Percentiles rank a stretch among this genome's conserved stretches.
phyloP scores from a whole-genome alignment of 805 yeast species.

The Wickerhamia fluorescens region DNA sequence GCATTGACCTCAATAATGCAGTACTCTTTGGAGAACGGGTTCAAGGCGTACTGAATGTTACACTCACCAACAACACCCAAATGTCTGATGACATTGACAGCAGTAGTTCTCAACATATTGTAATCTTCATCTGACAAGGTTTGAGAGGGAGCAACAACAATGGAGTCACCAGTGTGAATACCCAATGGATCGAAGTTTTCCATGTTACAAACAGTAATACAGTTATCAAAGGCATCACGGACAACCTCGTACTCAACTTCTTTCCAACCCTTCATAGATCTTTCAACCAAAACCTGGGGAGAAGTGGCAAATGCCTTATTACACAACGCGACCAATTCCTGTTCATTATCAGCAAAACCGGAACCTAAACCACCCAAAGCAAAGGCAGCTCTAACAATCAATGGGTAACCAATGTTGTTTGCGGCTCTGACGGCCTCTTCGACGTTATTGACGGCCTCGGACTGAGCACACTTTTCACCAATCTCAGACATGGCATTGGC shows the following conservation, averaged over 20 bases:
- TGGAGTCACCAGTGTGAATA: conserved; percentile 98
- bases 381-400: conserved; percentile 94
- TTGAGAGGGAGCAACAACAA: conserved; percentile 98
- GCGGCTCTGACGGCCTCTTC: conserved; percentile 84
- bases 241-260: conserved; percentile 98
- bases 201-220: conserved; percentile 99
- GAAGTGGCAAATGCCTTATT: conserved; percentile 89
- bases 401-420: conserved; percentile 84
- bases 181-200: conserved; percentile 98
- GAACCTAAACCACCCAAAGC: conserved; percentile 98
- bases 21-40: conserved; percentile 90
- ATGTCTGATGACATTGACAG: conserved; percentile 94
- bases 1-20: conserved; percentile 98
- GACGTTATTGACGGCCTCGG: conserved; percentile 74
- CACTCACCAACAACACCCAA: conserved; percentile 99
- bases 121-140: conserved; percentile 94
- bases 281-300: conserved; percentile 93
- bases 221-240: conserved; percentile 93
- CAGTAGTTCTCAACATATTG: conserved; percentile 96
- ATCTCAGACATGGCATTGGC: conserved; percentile 94
- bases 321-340: conserved; percentile 77
- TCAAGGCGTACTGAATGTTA: conserved; percentile 93
- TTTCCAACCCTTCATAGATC: conserved; percentile 98
- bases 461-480: conserved; percentile 90
- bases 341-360: conserved; percentile 88